A percentile compares a stretch with the other conserved stretches of the same genome.
Conservation (phyloP, 768 basidiomycete species). For the Rhizopogon rudus region DNA sequence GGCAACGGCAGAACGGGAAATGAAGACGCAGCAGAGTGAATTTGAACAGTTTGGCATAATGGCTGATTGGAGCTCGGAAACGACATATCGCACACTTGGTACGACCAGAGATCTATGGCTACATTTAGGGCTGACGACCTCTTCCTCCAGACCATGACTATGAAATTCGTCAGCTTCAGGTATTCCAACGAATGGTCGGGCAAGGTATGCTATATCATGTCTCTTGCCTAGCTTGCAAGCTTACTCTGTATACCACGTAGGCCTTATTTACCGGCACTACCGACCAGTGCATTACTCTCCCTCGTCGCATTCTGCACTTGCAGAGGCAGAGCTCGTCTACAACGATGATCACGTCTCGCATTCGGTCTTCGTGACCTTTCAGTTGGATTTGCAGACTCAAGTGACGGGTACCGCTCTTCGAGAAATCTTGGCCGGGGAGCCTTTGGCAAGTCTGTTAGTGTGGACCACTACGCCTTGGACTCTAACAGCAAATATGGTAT, state of each 20-base stretch:
- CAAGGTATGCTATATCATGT: slow-evolving; percentile 44
- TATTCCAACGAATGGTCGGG: slow-evolving; percentile 87
- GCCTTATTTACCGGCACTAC: slow-evolving; percentile 79
- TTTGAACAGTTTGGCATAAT: slow-evolving; percentile 83
- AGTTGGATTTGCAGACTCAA: slow-evolving; percentile 36
- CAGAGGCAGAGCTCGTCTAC: slow-evolving; percentile 92
- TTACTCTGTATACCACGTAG: slow-evolving; percentile 28
- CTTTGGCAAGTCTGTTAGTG: slow-evolving; percentile 55
- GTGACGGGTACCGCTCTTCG: slow-evolving; percentile 21
- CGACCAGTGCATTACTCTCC: slow-evolving; percentile 95
- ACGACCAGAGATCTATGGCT: slow-evolving; percentile 2
- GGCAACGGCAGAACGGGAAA: slow-evolving; percentile 66
- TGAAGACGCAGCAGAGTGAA: slow-evolving; percentile 71
- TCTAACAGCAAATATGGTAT: slow-evolving; percentile 89
- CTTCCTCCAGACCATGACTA: slow-evolving; percentile 66
- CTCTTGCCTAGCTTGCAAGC: neutral
- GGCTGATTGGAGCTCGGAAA: slow-evolving; percentile 76
- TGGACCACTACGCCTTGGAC: slow-evolving; percentile 99
- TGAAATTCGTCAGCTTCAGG: slow-evolving; percentile 79
- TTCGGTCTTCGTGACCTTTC: slow-evolving; percentile 82
- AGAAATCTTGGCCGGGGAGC: slow-evolving; percentile 26
- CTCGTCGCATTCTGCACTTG: slow-evolving; percentile 88
- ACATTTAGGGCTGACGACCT: neutral
- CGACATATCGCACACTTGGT: slow-evolving; percentile 89
- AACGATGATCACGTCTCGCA: slow-evolving; percentile 84